These are phyloP conservation scores for Dactylonectria macrodidyma DNA, from an alignment of 2,329 filamentous ascomycete species.

Conservation along the genomic window DNA sequence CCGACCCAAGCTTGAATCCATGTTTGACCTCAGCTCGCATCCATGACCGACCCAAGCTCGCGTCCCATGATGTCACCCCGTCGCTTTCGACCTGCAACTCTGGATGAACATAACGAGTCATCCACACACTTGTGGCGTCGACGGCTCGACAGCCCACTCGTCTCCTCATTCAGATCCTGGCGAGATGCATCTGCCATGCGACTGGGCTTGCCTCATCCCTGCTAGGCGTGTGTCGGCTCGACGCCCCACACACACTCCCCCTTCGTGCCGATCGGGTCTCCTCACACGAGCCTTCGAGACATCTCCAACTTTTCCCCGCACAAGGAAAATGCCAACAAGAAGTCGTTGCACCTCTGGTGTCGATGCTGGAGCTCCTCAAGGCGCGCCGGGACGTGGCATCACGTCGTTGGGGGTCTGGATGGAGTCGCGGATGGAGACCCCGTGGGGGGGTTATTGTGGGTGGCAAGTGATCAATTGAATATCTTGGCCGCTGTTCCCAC, in stretches of 20 bases:
- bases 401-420: constrained; percentile 28
- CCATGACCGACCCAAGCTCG: no score
- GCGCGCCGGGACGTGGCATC: constrained; percentile 35
- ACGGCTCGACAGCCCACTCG: constrained; percentile 2
- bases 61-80: not conserved
- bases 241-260: constrained; percentile 42
- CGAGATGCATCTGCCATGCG: constrained; percentile 23
- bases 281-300: constrained; percentile 15
- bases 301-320: constrained; percentile 48
- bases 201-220: constrained; percentile 26
- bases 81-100: not conserved
- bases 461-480: constrained; percentile 30
- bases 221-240: constrained; percentile 38
- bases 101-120: constrained; percentile 15
- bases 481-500: constrained; percentile 32
- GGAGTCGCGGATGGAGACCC: constrained; percentile 28
- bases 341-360: constrained; percentile 19
- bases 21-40: no score
- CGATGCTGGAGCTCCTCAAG: constrained; percentile 15
- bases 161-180: constrained; percentile 8
- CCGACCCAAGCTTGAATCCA: not conserved
- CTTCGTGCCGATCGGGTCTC: constrained; percentile 47
- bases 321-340: constrained; percentile 31
- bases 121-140: constrained; percentile 11
- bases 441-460: no score